These are phyloP conservation scores for Aspergillus niger DNA, from an alignment of 2,329 filamentous ascomycete genomes.

Conservation along the genomic window DNA sequence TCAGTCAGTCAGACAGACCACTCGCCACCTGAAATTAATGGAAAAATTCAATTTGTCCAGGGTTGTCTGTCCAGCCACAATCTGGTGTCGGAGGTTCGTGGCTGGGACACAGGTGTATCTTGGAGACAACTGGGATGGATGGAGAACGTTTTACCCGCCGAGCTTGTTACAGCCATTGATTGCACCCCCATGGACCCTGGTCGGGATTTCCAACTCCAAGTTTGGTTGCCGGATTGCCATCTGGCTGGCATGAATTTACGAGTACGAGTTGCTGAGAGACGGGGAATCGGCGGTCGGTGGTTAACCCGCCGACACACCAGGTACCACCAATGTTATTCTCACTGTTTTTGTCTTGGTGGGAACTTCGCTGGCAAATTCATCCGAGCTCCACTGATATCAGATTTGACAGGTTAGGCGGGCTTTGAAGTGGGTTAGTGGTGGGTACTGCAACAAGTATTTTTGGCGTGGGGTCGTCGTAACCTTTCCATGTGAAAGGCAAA, in stretches of 20 bases:
- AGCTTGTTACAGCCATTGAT: background rate
- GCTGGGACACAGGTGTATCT: background rate
- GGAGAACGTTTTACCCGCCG: background rate
- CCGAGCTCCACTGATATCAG: constrained; percentile 1
- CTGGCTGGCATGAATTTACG: background rate
- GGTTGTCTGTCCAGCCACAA: background rate
- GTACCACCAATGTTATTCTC: background rate
- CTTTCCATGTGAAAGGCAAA: background rate
- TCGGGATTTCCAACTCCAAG: background rate
- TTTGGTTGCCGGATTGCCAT: background rate
- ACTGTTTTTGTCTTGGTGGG: background rate
- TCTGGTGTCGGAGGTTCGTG: background rate
- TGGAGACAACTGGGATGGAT: background rate
- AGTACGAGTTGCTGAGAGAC: background rate
- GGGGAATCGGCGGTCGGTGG: background rate
- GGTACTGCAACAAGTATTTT: background rate
- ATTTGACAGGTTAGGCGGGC: constrained; percentile 2
- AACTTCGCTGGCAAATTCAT: background rate
- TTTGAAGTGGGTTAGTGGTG: background rate
- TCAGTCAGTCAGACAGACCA: no score
- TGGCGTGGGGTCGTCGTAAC: background rate
- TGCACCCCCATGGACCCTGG: background rate
- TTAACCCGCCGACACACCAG: background rate
- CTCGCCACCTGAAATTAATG: background rate
- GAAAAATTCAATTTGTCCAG: background rate